Conservation (phyloP, 305 asterid species). For the Fraxinus latifolia region DNA sequence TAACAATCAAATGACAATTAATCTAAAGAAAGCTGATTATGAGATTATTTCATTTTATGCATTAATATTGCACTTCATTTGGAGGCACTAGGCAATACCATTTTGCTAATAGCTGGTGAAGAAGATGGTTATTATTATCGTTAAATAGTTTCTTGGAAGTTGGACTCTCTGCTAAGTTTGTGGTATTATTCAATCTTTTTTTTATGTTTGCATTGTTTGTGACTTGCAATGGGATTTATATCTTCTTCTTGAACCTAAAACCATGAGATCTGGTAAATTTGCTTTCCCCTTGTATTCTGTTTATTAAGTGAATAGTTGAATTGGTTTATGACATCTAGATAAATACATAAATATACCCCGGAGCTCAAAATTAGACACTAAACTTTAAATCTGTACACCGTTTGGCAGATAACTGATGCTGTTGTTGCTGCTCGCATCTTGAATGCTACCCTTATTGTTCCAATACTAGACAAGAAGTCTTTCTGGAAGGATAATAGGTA, state of each 20-base stretch:
- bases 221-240: constrained; percentile 8
- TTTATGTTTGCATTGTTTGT: neutral
- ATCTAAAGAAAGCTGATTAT: neutral
- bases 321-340: neutral
- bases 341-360: neutral
- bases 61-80: neutral
- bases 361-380: constrained; percentile 22
- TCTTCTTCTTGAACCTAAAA: neutral
- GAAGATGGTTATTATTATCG: neutral
- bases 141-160: neutral
- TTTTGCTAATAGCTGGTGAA: constrained; percentile 8
- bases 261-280: neutral
- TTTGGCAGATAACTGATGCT: constrained; percentile 87
- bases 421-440: constrained; percentile 98
- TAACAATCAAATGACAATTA: neutral
- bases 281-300: neutral
- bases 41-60: neutral
- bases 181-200: neutral
- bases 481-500: constrained; percentile 98
- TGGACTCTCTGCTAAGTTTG: neutral
- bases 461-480: constrained; percentile 83
- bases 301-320: neutral
- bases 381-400: neutral
- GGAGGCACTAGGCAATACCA: neutral
- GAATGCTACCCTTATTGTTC: constrained; percentile 93